Conservation (phyloP, 495 filamentous ascomycete species). For the Annulohypoxylon maeteangense region DNA sequence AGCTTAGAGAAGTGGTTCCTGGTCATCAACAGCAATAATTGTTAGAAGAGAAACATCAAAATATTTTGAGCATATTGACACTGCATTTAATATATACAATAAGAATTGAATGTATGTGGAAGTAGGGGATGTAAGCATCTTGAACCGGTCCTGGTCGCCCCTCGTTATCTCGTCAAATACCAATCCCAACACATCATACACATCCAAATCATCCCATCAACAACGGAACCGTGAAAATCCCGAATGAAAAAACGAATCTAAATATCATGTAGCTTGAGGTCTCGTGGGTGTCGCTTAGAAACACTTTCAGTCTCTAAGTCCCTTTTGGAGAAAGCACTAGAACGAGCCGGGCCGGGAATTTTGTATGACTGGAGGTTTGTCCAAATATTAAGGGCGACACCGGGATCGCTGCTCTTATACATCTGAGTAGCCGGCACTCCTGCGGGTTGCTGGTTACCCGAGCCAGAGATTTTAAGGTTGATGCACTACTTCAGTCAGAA, state of each 20-base stretch:
- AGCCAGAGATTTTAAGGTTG: constrained; percentile 66
- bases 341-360: constrained; percentile 29
- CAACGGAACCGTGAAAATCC: neutral
- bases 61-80: too few relatives aligned
- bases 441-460: constrained; percentile 56
- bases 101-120: neutral
- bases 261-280: neutral
- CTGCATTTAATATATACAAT: neutral
- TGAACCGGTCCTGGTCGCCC: neutral
- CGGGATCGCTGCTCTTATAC: constrained; percentile 51
- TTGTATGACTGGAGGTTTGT: constrained; percentile 31
- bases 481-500: constrained; percentile 34
- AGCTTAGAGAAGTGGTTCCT: too few relatives aligned
- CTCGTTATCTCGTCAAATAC: neutral
- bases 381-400: constrained; percentile 51
- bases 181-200: neutral
- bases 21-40: too few relatives aligned
- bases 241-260: neutral
- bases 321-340: constrained; percentile 8
- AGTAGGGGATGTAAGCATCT: neutral
- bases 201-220: neutral
- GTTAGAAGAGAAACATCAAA: too few relatives aligned
- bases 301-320: neutral
- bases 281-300: constrained; percentile 14
- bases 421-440: constrained; percentile 45